phyloP scores from a whole-genome alignment of 73 alveolate genomes.

The Halteria grandinella region DNA sequence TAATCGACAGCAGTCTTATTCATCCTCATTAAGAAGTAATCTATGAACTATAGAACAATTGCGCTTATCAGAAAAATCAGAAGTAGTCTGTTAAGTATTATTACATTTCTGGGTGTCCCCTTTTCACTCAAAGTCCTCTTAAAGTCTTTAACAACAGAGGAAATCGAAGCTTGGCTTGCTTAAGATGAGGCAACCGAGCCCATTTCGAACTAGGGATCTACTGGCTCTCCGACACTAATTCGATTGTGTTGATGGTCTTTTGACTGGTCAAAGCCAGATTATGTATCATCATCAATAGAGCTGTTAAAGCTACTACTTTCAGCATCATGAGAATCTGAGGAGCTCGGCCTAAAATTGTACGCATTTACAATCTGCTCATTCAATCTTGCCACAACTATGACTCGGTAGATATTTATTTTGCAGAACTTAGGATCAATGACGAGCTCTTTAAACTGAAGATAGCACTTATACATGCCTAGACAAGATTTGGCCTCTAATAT shows the following conservation, averaged over 20 bases:
- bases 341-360: no score
- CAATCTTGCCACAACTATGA: neutral
- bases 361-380: no score
- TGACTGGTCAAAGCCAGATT: no score
- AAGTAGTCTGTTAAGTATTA: conserved; percentile 1
- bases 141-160: conserved; percentile 16
- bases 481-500: conserved; percentile 16
- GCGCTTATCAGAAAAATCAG: neutral
- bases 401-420: conserved; percentile 3
- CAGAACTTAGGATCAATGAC: conserved; percentile 26
- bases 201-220: no score
- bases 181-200: no score
- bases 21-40: neutral
- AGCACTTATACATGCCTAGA: conserved; percentile 24
- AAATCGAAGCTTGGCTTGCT: neutral
- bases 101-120: conserved; percentile 6
- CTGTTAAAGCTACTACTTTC: no score
- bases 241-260: no score
- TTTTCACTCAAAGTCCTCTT: conserved; percentile 37
- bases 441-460: neutral
- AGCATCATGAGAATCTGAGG: no score
- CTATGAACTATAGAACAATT: neutral
- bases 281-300: neutral
- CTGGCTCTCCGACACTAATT: no score
- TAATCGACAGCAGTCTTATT: neutral